Evolutionary conservation across 2,329 filamentous ascomycete genomes (phyloP), one percentile per base, ranked within the genome.

Genomic region (Colletotrichum lentis): DNA sequence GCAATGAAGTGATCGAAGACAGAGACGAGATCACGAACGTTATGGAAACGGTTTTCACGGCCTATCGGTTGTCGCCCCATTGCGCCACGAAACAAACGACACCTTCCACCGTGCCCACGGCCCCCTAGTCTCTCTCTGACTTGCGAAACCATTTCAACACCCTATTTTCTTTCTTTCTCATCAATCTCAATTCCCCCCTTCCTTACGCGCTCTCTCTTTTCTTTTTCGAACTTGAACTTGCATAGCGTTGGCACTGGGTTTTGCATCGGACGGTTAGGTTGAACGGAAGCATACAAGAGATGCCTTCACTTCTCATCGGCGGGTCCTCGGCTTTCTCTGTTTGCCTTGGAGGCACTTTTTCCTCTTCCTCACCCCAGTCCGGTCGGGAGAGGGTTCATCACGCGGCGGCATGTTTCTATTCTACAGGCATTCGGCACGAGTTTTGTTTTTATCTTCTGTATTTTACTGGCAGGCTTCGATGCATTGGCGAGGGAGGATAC

Each of bases 1-100:
- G 65, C 68, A 71, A 72, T 69, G 70, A 76, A 74, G 65, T 72
- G 74, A 74, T 71, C 73, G 73, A 77, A 77, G 77, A 77, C 73
- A 72, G 60, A 72, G 71, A 69, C 57, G 67, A 69, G 63, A 67
- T 69, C 56, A 69, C 67, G 67, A 67, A 57, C 63, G 52, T 53
- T 50, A 66, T 24, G 55, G 49, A 65, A 49, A 62, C 53, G 24
- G 50, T 37, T 67, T 67, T 53, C 14, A 69, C 67, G 67, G 67
- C 67, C 63, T 67, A 54, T 54, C 35, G 52, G 52, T 57, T 47
- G 49, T 50, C 53, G 54, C 10, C 50, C 27, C 55, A 60, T 43
- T 27, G 44, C 62, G 56, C 55, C 56, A 53, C 62, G 39, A 35
- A 67, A 47, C 20, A 47, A 66, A 57, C 63, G 57, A 57, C 53